Conservation (phyloP, 192 early-diverging fungal species). For the Backusella luteola region DNA sequence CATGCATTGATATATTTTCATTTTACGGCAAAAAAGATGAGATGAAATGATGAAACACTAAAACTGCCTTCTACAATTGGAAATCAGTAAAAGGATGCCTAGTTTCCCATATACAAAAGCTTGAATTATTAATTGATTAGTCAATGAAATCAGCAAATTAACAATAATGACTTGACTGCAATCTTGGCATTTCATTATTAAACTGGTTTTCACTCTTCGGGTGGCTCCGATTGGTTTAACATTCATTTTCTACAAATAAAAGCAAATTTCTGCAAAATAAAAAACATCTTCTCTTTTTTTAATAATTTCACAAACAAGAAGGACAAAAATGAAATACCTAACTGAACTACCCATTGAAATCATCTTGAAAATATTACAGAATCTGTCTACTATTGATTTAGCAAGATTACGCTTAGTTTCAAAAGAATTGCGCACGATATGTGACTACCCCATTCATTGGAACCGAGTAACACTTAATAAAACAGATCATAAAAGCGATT, state of each 20-base stretch:
- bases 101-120: not conserved
- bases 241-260: not conserved
- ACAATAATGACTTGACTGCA: not conserved
- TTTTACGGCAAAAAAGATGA: not conserved
- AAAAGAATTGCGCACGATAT: not conserved
- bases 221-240: not conserved
- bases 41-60: not conserved
- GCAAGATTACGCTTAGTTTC: not conserved
- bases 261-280: not conserved
- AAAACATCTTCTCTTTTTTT: not conserved
- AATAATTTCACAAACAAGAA: not conserved
- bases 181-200: not conserved
- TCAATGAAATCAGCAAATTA: not conserved
- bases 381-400: not conserved
- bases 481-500: not conserved
- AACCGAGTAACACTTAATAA: not conserved
- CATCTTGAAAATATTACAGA: not conserved
- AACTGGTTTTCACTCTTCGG: not conserved
- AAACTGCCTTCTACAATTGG: not conserved
- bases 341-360: not conserved
- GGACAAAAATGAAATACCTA: not conserved
- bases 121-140: not conserved
- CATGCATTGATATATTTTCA: too few species aligned
- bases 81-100: not conserved
- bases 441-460: not conserved